These are phyloP conservation scores for Suillus hirtellus DNA, from an alignment of 768 basidiomycete species.

Conservation along the genomic window DNA sequence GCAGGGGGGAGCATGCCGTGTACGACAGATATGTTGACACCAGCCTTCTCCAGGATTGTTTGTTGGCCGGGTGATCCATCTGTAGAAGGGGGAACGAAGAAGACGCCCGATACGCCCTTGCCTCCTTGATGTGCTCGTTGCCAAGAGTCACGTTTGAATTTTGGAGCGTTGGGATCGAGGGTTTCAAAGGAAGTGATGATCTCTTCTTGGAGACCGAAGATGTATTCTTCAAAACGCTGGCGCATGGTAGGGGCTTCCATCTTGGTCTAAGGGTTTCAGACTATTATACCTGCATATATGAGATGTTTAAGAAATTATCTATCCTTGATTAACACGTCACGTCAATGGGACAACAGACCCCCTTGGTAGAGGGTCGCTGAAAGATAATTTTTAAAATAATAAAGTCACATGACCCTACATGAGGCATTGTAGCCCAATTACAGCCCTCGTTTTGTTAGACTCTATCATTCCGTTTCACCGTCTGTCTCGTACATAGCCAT, in stretches of 20 bases:
- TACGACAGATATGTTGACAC: constrained; percentile 92
- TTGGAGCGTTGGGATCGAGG: constrained; percentile 68
- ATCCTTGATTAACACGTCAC: neutral
- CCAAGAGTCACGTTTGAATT: constrained; percentile 84
- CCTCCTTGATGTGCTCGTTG: constrained; percentile 61
- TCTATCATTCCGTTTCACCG: neutral
- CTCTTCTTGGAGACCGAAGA: constrained; percentile 71
- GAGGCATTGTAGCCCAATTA: too few species aligned
- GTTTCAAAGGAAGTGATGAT: constrained; percentile 79
- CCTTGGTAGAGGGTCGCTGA: neutral
- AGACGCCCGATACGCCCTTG: constrained; percentile 80
- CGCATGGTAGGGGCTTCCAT: constrained; percentile 54
- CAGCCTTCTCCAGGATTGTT: constrained; percentile 88
- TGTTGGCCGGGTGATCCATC: constrained; percentile 36
- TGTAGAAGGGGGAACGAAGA: constrained; percentile 45
- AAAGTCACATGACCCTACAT: constrained; percentile 26
- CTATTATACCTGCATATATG: neutral
- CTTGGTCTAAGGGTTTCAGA: constrained; percentile 14
- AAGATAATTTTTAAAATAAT: constrained; percentile 8
- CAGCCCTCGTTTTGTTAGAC: too few species aligned
- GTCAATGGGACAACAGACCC: neutral
- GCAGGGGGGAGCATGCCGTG: constrained; percentile 85
- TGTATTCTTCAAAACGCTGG: constrained; percentile 71
- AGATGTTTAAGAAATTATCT: neutral
- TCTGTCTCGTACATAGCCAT: neutral